These are phyloP conservation scores for Cucurbita pepo DNA, from an alignment of 306 rosid species.

Conservation along the genomic window DNA sequence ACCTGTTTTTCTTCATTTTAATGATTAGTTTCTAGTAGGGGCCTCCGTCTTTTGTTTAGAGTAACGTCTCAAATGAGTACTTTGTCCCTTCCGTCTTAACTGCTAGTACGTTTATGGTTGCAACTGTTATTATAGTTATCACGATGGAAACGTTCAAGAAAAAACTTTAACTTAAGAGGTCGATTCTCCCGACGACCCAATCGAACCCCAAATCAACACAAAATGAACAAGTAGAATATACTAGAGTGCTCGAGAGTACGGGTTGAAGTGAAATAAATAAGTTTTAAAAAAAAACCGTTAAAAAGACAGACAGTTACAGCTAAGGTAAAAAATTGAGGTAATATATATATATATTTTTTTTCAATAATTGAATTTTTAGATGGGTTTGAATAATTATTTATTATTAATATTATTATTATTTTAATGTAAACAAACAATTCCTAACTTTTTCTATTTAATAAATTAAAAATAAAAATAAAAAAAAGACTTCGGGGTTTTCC, in stretches of 20 bases:
- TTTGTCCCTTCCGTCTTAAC: neutral
- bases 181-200: neutral
- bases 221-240: neutral
- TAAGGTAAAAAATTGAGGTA: neutral
- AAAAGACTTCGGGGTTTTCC: neutral
- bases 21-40: neutral
- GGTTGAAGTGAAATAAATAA: no score
- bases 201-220: neutral
- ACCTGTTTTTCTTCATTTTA: neutral
- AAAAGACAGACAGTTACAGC: neutral
- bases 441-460: constrained; percentile 1
- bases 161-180: neutral
- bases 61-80: neutral
- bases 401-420: neutral
- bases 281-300: no score
- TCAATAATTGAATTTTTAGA: neutral
- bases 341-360: neutral
- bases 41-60: neutral
- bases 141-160: neutral
- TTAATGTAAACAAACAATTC: neutral
- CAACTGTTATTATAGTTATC: neutral
- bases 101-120: neutral
- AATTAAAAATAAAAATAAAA: neutral
- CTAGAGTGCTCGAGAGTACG: neutral
- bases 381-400: neutral